phyloP scores from a whole-genome alignment of 2,329 filamentous ascomycete genomes.

The Aspergillus hiratsukae region DNA sequence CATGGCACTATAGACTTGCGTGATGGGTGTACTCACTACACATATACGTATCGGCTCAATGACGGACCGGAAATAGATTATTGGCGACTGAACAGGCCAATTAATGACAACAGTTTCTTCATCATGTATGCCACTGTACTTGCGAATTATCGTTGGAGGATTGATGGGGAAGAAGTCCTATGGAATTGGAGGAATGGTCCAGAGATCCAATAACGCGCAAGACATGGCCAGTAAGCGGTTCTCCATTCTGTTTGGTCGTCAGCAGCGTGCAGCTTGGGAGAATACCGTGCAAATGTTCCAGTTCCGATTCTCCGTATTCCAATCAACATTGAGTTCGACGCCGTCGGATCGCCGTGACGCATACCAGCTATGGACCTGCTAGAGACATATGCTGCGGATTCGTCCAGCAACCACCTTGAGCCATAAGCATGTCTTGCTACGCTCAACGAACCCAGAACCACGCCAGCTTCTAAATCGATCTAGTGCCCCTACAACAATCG shows the following conservation, averaged over 20 bases:
- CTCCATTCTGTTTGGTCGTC: background rate
- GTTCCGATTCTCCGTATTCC: background rate
- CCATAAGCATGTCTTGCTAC: background rate
- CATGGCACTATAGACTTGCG: slow-evolving; percentile 24
- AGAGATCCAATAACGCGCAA: background rate
- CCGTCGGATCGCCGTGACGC: background rate
- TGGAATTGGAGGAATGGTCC: background rate
- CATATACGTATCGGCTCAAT: slow-evolving; percentile 15
- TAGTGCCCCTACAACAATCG: background rate
- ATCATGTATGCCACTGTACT: background rate
- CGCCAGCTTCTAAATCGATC: background rate
- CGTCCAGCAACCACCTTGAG: no score
- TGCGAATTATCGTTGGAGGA: background rate
- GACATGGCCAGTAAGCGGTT: background rate
- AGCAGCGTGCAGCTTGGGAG: background rate
- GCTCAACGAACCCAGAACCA: background rate
- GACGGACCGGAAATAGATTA: slow-evolving; percentile 8
- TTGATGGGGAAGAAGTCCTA: background rate
- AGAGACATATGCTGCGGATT: no score
- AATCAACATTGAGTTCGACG: background rate
- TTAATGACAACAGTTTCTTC: background rate
- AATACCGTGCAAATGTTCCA: background rate
- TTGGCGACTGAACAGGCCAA: background rate
- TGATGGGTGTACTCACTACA: slow-evolving; percentile 14
- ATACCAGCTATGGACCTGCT: background rate